Conservation (phyloP, 495 filamentous ascomycete species). For the Aspergillus conjunctus region DNA sequence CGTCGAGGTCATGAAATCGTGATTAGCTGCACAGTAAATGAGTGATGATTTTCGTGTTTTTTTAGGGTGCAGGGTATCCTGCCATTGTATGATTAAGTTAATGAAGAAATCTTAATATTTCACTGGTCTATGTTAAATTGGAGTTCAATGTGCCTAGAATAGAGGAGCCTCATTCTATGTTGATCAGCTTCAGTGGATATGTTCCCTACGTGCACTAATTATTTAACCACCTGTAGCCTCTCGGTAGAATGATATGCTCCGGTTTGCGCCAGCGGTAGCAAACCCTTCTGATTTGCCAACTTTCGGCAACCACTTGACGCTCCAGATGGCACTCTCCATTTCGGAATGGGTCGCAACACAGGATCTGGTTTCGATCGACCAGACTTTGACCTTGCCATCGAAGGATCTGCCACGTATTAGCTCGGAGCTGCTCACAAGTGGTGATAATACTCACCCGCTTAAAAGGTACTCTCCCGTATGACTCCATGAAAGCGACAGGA, state of each 20-base stretch:
- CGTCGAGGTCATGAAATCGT: constrained; percentile 56
- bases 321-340: constrained; percentile 83
- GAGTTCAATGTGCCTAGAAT: background rate
- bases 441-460: constrained; percentile 62
- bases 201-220: constrained; percentile 17
- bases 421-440: background rate
- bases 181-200: background rate
- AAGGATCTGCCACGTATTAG: constrained; percentile 56
- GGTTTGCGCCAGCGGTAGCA: constrained; percentile 77
- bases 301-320: constrained; percentile 86
- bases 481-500: constrained; percentile 89
- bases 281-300: constrained; percentile 78
- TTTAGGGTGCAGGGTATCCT: background rate
- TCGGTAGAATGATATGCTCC: constrained; percentile 83
- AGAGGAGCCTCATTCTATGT: background rate
- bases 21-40: constrained; percentile 1
- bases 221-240: constrained; percentile 79
- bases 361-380: constrained; percentile 76
- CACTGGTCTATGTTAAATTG: background rate
- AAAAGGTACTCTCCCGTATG: constrained; percentile 91
- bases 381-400: constrained; percentile 93
- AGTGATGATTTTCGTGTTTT: constrained; percentile 11
- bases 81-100: background rate
- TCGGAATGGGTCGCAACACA: constrained; percentile 95
- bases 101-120: background rate